Conservation (phyloP, 345 rosid genomes). For the Lagerstroemia speciosa region DNA sequence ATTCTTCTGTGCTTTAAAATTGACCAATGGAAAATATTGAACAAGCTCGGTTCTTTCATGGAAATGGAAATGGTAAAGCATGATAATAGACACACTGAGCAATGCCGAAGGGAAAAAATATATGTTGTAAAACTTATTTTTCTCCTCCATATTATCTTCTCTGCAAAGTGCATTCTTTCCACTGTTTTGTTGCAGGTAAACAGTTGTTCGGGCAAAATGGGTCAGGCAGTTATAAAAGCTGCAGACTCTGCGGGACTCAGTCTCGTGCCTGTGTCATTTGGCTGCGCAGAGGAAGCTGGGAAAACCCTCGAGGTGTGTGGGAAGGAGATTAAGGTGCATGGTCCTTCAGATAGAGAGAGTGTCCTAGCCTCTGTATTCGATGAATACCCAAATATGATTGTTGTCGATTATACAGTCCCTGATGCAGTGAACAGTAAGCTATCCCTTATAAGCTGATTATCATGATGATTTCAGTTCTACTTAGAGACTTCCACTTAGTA, state of each 20-base stretch:
- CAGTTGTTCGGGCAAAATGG: constrained; percentile 82
- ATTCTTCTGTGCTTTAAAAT: not conserved
- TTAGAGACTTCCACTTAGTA: not conserved
- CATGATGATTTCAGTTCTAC: not conserved
- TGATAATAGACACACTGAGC: not conserved
- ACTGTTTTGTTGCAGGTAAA: constrained; percentile 46
- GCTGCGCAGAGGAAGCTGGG: constrained; percentile 57
- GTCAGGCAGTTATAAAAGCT: constrained; percentile 78
- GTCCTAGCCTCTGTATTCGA: constrained; percentile 49
- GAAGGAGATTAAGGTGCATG: constrained; percentile 56
- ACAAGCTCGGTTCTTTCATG: not conserved
- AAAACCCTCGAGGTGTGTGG: constrained; percentile 57
- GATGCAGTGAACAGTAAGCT: constrained; percentile 72
- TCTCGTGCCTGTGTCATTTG: constrained; percentile 69
- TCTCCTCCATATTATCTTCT: no score
- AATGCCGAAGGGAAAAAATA: not conserved
- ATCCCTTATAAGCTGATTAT: not conserved
- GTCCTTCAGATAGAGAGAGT: constrained; percentile 61
- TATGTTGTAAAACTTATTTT: not conserved
- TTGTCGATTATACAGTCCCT: constrained; percentile 83
- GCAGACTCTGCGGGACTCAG: constrained; percentile 81
- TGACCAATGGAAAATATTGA: not conserved
- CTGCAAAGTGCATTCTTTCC: not conserved
- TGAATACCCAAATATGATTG: constrained; percentile 62
- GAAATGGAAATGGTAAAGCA: not conserved